Evolutionary conservation across 1,284 basidiomycete genomes (phyloP).

Genomic region (Boletus semigastroideus): DNA sequence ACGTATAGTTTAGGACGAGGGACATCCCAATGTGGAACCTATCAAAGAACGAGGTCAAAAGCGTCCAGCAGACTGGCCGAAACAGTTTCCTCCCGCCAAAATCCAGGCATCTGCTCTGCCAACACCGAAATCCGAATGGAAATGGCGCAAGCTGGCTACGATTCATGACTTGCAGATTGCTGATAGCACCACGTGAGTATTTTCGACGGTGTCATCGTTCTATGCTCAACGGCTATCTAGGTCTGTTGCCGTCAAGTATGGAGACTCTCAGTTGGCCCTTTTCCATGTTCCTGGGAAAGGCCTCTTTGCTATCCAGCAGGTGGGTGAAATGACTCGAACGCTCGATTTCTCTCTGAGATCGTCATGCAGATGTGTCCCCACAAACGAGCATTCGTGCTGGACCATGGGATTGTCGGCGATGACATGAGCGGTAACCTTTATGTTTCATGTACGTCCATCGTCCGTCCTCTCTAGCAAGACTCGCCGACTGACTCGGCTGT

Average conservation of each 20-base stretch:
- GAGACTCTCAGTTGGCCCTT: constrained; percentile 71
- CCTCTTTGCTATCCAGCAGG: constrained; percentile 71
- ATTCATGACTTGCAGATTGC: constrained; percentile 54
- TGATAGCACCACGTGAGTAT: constrained; percentile 47
- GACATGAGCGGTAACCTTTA: constrained; percentile 50
- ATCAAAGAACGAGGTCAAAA: constrained; percentile 65
- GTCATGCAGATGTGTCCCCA: constrained; percentile 53
- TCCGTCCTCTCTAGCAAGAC: not conserved
- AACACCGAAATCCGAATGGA: constrained; percentile 54
- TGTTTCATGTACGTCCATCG: constrained; percentile 40
- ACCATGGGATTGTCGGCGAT: constrained; percentile 67
- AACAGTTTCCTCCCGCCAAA: constrained; percentile 49
- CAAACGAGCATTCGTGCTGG: constrained; percentile 70
- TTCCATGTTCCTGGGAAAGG: constrained; percentile 58
- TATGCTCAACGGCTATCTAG: constrained; percentile 5
- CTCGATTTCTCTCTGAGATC: not conserved
- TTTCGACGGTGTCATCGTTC: not conserved
- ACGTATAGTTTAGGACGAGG: constrained; percentile 46
- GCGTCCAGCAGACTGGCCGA: constrained; percentile 72
- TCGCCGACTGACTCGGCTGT: not conserved
- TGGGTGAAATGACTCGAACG: constrained; percentile 19
- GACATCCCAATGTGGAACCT: constrained; percentile 49
- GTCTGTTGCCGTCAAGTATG: constrained; percentile 62
- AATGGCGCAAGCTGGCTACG: constrained; percentile 56
- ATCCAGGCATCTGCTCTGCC: constrained; percentile 41